A percentile compares a stretch with the other conserved stretches of the same genome.
Evolutionary conservation across 306 rosid species (phyloP).

Genomic region (Fragaria nilgerrensis): DNA sequence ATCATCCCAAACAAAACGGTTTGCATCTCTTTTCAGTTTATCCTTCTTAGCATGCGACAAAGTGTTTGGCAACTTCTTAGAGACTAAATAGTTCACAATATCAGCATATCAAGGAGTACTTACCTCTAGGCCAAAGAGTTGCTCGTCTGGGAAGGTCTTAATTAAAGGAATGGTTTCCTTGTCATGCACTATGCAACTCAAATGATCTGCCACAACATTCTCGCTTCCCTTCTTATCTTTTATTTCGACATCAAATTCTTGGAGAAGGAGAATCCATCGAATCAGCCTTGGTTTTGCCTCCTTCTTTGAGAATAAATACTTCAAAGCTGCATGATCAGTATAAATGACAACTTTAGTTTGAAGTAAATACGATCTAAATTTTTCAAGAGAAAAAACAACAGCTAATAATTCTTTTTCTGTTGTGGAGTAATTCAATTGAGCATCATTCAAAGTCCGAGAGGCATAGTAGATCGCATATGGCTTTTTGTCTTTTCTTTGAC

Average conservation of each 20-base stretch:
- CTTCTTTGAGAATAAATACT: neutral
- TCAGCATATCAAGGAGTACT: neutral
- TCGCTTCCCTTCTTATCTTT: neutral
- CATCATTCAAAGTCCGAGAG: no score
- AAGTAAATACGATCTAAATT: neutral
- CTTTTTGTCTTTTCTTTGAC: no score
- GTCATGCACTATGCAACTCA: neutral
- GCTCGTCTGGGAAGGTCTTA: neutral
- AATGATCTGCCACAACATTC: neutral
- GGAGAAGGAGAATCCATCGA: neutral
- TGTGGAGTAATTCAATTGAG: no score
- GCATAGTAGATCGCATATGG: no score
- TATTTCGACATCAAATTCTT: constrained; percentile 1
- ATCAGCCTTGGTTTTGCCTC: neutral
- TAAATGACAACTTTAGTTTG: neutral
- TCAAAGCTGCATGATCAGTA: neutral
- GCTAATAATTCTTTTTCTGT: no score
- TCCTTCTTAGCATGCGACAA: no score
- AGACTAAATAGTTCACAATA: neutral
- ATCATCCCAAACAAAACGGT: no score
- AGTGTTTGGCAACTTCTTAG: neutral
- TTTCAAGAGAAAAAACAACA: neutral
- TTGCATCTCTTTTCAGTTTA: no score
- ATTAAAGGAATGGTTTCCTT: no score
- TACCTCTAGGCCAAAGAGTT: neutral